These are phyloP conservation scores for Escallonia rubra DNA, from an alignment of 129 eudicot species.

Conservation along the genomic window DNA sequence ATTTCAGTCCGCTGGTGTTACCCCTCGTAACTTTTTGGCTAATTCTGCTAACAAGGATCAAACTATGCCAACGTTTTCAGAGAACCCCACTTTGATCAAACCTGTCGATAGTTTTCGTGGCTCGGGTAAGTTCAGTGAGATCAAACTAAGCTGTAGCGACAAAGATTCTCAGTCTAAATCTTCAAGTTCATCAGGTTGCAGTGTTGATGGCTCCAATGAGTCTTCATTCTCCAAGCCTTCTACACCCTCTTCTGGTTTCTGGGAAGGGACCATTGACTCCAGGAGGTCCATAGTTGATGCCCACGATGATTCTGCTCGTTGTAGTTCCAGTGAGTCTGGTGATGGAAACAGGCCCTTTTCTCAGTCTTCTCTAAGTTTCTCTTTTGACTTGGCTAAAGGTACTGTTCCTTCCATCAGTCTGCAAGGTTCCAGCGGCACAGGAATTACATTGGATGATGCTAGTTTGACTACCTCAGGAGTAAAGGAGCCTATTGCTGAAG, in stretches of 20 bases:
- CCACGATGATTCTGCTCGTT: slow-evolving; percentile 20
- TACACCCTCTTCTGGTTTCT: slow-evolving; percentile 42
- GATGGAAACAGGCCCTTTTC: slow-evolving; percentile 12
- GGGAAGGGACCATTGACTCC: slow-evolving; percentile 36
- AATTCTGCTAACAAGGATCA: background rate
- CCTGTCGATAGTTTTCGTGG: slow-evolving; percentile 12
- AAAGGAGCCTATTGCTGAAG: slow-evolving; percentile 19
- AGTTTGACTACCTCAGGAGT: slow-evolving; percentile 12
- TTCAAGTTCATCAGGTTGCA: slow-evolving; percentile 28
- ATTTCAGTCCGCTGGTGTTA: slow-evolving; percentile 6
- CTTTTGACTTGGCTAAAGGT: slow-evolving; percentile 1
- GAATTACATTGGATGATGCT: slow-evolving; percentile 14
- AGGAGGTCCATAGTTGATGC: slow-evolving; percentile 23
- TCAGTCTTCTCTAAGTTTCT: slow-evolving; percentile 10
- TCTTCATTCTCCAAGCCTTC: slow-evolving; percentile 40
- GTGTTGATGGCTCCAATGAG: slow-evolving; percentile 29
- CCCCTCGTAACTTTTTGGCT: slow-evolving; percentile 21
- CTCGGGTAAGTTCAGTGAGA: slow-evolving; percentile 14
- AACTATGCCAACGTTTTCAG: slow-evolving; percentile 19
- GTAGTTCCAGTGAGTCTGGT: slow-evolving; percentile 19
- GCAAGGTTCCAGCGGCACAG: slow-evolving; percentile 10
- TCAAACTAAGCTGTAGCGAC: slow-evolving; percentile 18
- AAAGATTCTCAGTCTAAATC: slow-evolving; percentile 25
- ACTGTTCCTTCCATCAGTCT: background rate
- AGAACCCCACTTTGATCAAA: slow-evolving; percentile 11